Base-by-base conservation (phyloP, 2,329 filamentous ascomycete genomes). In the Cytospora mali region DNA sequence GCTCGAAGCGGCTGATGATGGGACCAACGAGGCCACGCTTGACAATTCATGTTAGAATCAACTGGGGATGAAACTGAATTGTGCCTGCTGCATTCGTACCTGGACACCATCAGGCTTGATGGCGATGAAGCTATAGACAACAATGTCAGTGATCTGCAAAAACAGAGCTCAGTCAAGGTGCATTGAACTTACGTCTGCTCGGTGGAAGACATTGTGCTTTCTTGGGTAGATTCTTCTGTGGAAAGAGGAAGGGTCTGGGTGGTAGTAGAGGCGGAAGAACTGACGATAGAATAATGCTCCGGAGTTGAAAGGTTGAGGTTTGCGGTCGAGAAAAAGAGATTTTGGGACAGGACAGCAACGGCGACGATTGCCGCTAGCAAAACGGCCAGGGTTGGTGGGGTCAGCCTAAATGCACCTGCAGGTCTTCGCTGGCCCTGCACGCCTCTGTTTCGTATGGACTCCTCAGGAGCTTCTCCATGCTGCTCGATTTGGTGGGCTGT, bases 41-140 rank as follows among this genome's bases (percentile, higher is more conserved):
- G 29, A 65, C 42, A 50, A 23, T 46, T 31, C 62, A 13, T 66
- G 69, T 73, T 62, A 73, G 71, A 49, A 55, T 31, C 13, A 23
- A 49, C 14, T 7, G 31, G 11, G 54, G 21, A 6, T 11, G 25
- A 54, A 65, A 33, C 25, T 6, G 14, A 13, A 25, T 51, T 61
- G 59, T 61, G 25, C 29, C 29, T 13, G 25, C 29, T 13, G 25
- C 46, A 49, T 57, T 65, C 82, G 72, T 89, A 96, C 93, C 89
- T 97, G 95, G 83, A 98, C 95, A 80, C 95, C 95, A 84, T 98
- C 95, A 74, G 94, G 95, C 93, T 99, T 99, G 88, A 99, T 92
- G 79, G 95, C 95, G 87, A 98, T 98, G 91, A 98, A 98, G 85
- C 94, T 98, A 75, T 71, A 71, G 50, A 13, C 11, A 66, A 62